Base-by-base conservation (phyloP, 495 filamentous ascomycete genomes). In the Cudoniella acicularis region DNA sequence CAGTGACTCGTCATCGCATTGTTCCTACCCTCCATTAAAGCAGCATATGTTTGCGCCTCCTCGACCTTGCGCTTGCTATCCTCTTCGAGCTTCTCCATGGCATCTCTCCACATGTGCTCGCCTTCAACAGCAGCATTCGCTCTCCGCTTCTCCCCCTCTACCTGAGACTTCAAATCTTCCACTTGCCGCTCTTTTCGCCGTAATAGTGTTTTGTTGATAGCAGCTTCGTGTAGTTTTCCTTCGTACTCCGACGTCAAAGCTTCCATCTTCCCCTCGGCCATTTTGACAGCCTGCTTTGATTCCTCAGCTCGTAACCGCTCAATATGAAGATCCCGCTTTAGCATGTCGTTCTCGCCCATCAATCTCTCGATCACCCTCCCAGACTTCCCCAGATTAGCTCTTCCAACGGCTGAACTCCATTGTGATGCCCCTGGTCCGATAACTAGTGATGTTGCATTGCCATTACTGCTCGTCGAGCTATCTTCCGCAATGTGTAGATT, bases 291-390 rank as follows among this genome's bases (percentile, higher is more conserved):
- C 49, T 87, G 83, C 57, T 85, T 83, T 11, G 85, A 83, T 54
- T 92, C 91, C 54, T 93, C 88, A 26, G 87, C 79, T 17, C 83
- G 81, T 17, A 87, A 77, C 26, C 81, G 82, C 68, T 92, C 87
- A 21, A 92, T 77, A 56, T 86, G 81, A 53, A 91, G 81, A 60
- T 96, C 92, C 42, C 92, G 85, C 57, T 85, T 90, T 47, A 95
- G 74, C 24, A 86, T 83, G 51, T 96, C 92, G 64, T 93, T 94
- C 63, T 97, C 92, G 36, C 87, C 88, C 73, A 94, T 91, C 30
- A 97, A 70, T 54, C 84, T 83, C 69, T 96, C 91, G 65, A 97
- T 96, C 13, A 97, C 92, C 13, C 92, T 83, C n/a, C 92, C 91
- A 1, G 89, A 94, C 74, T 96, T 96, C 56, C 92, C 92, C 0